These are phyloP conservation scores for Colletotrichum graminicola DNA, from an alignment of 2,329 filamentous ascomycete species.

Conservation along the genomic window DNA sequence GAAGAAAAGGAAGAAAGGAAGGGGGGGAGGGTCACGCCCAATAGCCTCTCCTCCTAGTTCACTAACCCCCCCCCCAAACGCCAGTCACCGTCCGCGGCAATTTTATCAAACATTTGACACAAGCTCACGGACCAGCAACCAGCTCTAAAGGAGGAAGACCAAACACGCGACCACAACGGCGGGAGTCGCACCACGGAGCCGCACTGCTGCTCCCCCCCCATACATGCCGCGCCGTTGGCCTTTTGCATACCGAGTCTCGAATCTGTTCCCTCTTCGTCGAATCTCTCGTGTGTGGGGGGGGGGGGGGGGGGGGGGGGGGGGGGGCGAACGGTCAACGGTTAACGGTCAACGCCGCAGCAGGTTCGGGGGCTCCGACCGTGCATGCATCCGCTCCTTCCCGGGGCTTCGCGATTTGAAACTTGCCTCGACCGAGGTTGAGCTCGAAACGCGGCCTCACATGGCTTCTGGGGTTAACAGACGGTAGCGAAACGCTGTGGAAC, in stretches of 20 bases:
- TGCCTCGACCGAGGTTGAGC: conserved; percentile 32
- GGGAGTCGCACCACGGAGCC: neutral
- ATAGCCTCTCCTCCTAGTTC: neutral
- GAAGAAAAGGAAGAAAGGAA: neutral
- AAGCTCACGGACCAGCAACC: neutral
- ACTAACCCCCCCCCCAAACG: neutral
- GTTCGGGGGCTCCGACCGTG: neutral
- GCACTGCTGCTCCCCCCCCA: neutral
- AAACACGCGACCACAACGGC: neutral
- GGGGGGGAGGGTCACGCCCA: too few species aligned
- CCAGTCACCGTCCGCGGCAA: neutral
- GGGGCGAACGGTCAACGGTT: too few species aligned
- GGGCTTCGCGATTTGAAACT: conserved; percentile 19
- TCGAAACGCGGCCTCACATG: conserved; percentile 32
- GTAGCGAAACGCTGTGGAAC: conserved; percentile 16
- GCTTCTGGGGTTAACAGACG: conserved; percentile 7
- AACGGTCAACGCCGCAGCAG: neutral
- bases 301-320: too few species aligned
- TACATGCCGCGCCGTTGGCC: neutral
- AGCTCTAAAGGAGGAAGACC: neutral
- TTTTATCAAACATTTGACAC: neutral
- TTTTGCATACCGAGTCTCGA: neutral
- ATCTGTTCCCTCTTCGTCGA: neutral
- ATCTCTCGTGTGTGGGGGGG: too few species aligned
- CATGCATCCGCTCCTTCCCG: neutral